phyloP scores from a whole-genome alignment of 2,329 filamentous ascomycete genomes.

The Fusarium sp. region DNA sequence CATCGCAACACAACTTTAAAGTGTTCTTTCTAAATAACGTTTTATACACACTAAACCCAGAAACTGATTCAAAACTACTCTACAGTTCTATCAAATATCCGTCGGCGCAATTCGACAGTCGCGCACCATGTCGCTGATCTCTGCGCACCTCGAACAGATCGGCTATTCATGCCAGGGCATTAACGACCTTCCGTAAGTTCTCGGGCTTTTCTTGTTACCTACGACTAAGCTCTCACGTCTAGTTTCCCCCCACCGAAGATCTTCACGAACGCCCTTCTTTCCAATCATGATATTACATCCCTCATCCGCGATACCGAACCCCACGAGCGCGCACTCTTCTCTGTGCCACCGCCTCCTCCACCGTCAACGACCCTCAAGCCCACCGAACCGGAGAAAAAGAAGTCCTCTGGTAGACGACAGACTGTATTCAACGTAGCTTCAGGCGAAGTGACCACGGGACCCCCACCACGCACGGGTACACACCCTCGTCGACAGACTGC shows the following conservation, averaged over 20 bases:
- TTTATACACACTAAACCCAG: neutral
- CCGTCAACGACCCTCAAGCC: slow-evolving; percentile 51
- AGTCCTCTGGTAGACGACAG: slow-evolving; percentile 62
- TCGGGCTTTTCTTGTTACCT: neutral
- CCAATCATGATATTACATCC: slow-evolving; percentile 89
- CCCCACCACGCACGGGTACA: slow-evolving; percentile 58
- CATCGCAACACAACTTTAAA: neutral
- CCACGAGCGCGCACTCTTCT: slow-evolving; percentile 95
- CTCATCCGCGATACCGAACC: slow-evolving; percentile 95
- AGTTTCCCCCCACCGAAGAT: slow-evolving; percentile 93
- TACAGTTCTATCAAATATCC: neutral
- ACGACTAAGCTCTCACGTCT: slow-evolving; percentile 9
- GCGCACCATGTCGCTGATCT: slow-evolving; percentile 73
- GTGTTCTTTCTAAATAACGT: neutral
- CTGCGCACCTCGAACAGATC: slow-evolving; percentile 81
- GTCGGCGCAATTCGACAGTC: neutral
- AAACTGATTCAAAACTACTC: neutral
- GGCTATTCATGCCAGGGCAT: slow-evolving; percentile 80
- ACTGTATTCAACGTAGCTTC: slow-evolving; percentile 75
- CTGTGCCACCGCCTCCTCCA: slow-evolving; percentile 79
- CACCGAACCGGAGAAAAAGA: slow-evolving; percentile 54
- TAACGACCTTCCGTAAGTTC: slow-evolving; percentile 75
- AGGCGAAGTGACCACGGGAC: slow-evolving; percentile 70
- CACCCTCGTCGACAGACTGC: slow-evolving; percentile 79
- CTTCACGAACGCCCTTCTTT: slow-evolving; percentile 93